Evolutionary conservation across 345 rosid species (phyloP).

Genomic region (Isatis tinctoria): DNA sequence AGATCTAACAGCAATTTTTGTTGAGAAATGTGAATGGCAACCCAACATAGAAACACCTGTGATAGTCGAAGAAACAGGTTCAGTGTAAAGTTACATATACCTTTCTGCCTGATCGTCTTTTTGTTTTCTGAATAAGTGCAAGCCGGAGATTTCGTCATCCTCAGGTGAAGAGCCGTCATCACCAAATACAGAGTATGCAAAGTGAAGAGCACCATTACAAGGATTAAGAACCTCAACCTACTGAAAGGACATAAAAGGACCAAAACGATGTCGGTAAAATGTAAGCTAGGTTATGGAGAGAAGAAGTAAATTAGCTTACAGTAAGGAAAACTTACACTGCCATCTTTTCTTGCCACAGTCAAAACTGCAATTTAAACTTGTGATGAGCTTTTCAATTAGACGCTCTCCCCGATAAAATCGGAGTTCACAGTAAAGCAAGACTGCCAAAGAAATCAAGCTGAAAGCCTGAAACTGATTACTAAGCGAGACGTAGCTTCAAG

Average conservation of each 20-base stretch:
- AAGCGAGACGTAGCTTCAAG: neutral
- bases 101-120: conserved; percentile 38
- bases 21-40: neutral
- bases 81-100: conserved; percentile 26
- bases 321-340: conserved; percentile 46
- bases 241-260: neutral
- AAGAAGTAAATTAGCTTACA: neutral
- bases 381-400: neutral
- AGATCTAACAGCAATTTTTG: conserved; percentile 34
- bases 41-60: neutral
- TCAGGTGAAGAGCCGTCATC: conserved; percentile 37
- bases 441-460: neutral
- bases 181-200: conserved; percentile 36
- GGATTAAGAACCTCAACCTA: conserved; percentile 77
- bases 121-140: conserved; percentile 66
- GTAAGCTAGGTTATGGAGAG: neutral
- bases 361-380: conserved; percentile 54
- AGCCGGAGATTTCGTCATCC: conserved; percentile 53
- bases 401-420: too few species aligned
- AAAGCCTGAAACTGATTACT: neutral
- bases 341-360: conserved; percentile 86
- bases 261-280: neutral
- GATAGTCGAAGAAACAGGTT: neutral
- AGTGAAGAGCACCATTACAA: conserved; percentile 52
- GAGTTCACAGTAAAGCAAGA: neutral